Evolutionary conservation across 2,329 filamentous ascomycete genomes (phyloP), one percentile per base, ranked within the genome.

Genomic region (Talaromyces albobiverticillius): DNA sequence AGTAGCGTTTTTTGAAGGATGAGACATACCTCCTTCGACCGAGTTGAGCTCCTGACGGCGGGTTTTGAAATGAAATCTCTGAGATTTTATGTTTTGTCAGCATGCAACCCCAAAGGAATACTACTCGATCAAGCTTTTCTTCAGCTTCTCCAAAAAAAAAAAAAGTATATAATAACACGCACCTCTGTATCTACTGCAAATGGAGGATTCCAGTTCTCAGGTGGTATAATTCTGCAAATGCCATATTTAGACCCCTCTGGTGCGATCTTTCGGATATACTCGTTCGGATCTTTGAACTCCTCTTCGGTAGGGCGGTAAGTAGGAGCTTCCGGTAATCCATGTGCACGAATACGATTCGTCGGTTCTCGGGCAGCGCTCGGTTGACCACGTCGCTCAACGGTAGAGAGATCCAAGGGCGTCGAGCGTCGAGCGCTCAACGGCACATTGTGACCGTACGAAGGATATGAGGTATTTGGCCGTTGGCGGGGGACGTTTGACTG

Each of bases 131-230:
- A 22, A 40, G 36, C n/a, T 40, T 22, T 8, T n/a, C 36, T 36
- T n/a, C n/a, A n/a, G 36, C 34, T 14, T 38, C 9, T 40, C 36
- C n/a, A 13, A 4, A 9, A 22, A 4, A 22, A 16, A n/a, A 11
- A 16, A 42, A 10, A 36, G 16, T 36, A 55, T 20, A 22, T 41
- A 13, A 41, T 3, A n/a, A n/a, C 36, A 45, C 82, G 69, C 79
- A 96, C 93, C 85, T 96, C 91, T 20, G 93, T 97, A 68, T 99
- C 91, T 66, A 99, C 95, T 41, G 92, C 92, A 71, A 99, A 97
- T 14, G 90, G 82, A 7, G 94, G 94, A 65, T 95, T 93, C 94
- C 94, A 99, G 31, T 82, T 85, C 59, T 94, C 90, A 0, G 94
- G 94, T 4, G 94, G 94, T 54, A 99, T 89, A 58, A 99, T 90